Evolutionary conservation across 2,329 filamentous ascomycete species (phyloP).

Genomic region (Neopestalotiopsis sp.): DNA sequence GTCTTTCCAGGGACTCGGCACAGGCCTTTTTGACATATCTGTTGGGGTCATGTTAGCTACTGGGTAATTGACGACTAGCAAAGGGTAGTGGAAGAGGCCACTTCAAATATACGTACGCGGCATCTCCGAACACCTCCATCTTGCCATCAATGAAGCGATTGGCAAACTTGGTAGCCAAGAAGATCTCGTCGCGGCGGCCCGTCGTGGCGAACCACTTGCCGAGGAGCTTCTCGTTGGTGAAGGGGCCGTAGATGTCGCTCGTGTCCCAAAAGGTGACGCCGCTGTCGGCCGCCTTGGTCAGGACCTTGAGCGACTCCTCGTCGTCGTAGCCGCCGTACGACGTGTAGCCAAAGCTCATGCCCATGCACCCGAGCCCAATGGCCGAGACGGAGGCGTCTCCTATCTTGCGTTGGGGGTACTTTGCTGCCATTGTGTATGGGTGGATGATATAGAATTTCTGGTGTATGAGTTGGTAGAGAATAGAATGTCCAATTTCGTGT

Average conservation of each 20-base stretch:
- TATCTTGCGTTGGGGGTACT: constrained; percentile 44
- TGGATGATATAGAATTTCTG: too few relatives aligned
- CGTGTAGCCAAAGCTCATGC: constrained; percentile 38
- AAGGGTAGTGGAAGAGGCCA: too few relatives aligned
- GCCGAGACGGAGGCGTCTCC: constrained; percentile 45
- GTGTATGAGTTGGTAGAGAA: too few relatives aligned
- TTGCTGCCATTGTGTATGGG: constrained; percentile 26
- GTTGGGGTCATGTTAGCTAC: constrained; percentile 17
- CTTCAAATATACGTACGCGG: neutral
- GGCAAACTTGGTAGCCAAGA: constrained; percentile 59
- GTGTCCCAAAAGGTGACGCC: constrained; percentile 36
- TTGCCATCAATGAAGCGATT: constrained; percentile 33
- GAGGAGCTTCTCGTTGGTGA: constrained; percentile 49
- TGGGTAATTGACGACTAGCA: neutral
- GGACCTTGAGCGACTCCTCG: constrained; percentile 30
- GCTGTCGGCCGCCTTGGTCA: constrained; percentile 31
- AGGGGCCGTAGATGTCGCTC: constrained; percentile 38
- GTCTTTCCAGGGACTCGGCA: constrained; percentile 44
- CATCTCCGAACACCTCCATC: constrained; percentile 25
- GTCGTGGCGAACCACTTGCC: constrained; percentile 47
- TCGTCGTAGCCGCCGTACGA: constrained; percentile 33
- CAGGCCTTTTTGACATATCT: constrained; percentile 35
- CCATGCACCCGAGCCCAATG: constrained; percentile 55
- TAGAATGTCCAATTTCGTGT: too few relatives aligned
- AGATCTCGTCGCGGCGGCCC: constrained; percentile 51